These are phyloP conservation scores for Cystobasidium onofrii DNA, from an alignment of 768 basidiomycete genomes.

Conservation along the genomic window DNA sequence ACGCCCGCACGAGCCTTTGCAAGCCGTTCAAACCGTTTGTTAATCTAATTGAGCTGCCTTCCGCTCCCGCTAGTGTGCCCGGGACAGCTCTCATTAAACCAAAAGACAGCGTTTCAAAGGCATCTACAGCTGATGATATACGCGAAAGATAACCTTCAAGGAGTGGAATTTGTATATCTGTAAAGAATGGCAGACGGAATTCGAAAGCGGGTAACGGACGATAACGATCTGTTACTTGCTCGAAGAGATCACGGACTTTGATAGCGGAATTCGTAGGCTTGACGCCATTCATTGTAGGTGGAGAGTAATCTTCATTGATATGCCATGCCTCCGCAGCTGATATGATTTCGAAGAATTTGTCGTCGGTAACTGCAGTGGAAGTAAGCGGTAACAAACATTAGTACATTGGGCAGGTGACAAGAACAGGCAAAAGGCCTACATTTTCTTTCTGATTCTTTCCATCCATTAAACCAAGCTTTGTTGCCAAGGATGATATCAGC, in stretches of 20 bases:
- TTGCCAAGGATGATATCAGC: slow-evolving; percentile 73
- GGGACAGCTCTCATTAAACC: slow-evolving; percentile 83
- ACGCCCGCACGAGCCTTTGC: slow-evolving; percentile 73
- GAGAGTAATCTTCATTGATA: slow-evolving; percentile 56
- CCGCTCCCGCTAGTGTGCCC: slow-evolving; percentile 64
- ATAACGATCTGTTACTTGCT: slow-evolving; percentile 93
- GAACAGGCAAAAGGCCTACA: slow-evolving; percentile 55
- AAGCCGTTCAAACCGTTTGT: slow-evolving; percentile 78
- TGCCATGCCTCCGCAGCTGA: slow-evolving; percentile 75
- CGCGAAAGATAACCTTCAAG: slow-evolving; percentile 68
- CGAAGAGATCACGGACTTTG: slow-evolving; percentile 70
- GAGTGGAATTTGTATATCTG: slow-evolving; percentile 73
- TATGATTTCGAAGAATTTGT: slow-evolving; percentile 78
- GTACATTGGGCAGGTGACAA: too few relatives aligned
- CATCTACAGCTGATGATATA: slow-evolving; percentile 76
- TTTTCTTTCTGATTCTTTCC: slow-evolving; percentile 78
- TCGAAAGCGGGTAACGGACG: slow-evolving; percentile 67
- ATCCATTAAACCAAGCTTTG: slow-evolving; percentile 79
- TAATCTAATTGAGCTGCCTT: slow-evolving; percentile 50
- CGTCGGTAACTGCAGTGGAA: slow-evolving; percentile 71
- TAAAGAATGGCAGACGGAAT: slow-evolving; percentile 75
- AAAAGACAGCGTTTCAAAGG: slow-evolving; percentile 84
- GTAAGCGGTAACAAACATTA: too few relatives aligned
- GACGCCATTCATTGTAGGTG: slow-evolving; percentile 45
- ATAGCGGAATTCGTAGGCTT: slow-evolving; percentile 76